Evolutionary conservation across 2,329 filamentous ascomycete genomes (phyloP), one percentile per base, ranked within the genome.

Genomic region (Beauveria varroae): DNA sequence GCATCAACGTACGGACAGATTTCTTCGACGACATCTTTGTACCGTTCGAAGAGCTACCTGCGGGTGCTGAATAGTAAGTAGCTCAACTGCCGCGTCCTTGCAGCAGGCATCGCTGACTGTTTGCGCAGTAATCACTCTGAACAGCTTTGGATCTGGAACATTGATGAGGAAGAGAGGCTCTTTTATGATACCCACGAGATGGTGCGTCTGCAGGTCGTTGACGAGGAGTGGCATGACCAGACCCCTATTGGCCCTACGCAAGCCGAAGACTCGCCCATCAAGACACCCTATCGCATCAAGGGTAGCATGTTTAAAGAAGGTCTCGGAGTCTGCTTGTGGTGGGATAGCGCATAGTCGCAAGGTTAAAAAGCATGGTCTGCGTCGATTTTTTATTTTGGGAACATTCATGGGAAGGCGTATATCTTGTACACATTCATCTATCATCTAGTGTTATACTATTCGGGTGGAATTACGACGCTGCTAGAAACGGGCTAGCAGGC

Each of bases 21-120:
- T 99, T 99, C 73, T 99, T 97, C 68, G 90, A 93, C 67, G 93
- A 98, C 65, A 91, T 99, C 37, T 88, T 91, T 63, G 86, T 98
- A 64, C 91, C 84, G 1, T 85, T 84, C 41, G 82, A 86, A 60
- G 85, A 90, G 65, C 80, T 96, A 4, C 89, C 92, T 44, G 85
- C 89, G 30, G 86, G 85, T n/a, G 86, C 87, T 28, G 82, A 85
- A 71, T 96, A 90, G 88, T 92, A 75, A 76, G 86, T 67, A 20
- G 44, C 24, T 14, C 47, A 3, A 30, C 47, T 16, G 49, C 10
- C 12, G 5, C 30, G 26, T 20, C 16, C 16, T 20, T 43, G 41
- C 8, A 8, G 7, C 43, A 53, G 10, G 28, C 49, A 28, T 12
- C 43, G 22, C 53, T 44, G 37, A 50, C 52, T 20, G 66, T 74